Evolutionary conservation across 108 stramenopile genomes (phyloP).

Genomic region (Seminavis robusta): DNA sequence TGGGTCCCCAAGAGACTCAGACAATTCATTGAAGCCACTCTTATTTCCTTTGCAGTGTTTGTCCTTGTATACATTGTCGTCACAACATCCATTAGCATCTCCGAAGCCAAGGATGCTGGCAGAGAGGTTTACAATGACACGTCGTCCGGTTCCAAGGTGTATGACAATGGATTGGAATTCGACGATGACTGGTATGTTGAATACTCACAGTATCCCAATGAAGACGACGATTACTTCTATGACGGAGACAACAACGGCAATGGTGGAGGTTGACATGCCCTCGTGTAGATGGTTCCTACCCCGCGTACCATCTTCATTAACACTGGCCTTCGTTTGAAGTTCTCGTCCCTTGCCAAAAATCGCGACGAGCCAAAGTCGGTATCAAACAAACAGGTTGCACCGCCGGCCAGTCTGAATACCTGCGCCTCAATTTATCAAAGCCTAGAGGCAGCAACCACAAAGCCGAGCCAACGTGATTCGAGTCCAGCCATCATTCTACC

Average conservation of each 20-base stretch:
- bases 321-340: neutral
- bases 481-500: no score
- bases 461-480: no score
- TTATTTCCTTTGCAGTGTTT: conserved; percentile 37
- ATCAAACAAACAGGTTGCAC: no score
- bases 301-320: neutral
- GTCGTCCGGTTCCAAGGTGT: neutral
- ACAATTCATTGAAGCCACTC: conserved; percentile 43
- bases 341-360: no score
- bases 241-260: conserved; percentile 3
- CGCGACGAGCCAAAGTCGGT: no score
- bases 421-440: no score
- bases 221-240: conserved; percentile 12
- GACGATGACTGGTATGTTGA: conserved; percentile 11
- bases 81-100: conserved; percentile 33
- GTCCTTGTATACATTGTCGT: conserved; percentile 39
- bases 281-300: neutral
- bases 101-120: conserved; percentile 12
- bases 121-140: neutral
- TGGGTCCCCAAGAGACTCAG: conserved; percentile 59
- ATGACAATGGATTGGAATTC: conserved; percentile 5
- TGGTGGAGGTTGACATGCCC: neutral
- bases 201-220: neutral
- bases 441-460: no score
- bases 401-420: no score